Base-by-base conservation (phyloP, 2,329 filamentous ascomycete genomes). In the Cytospora schulzeri region DNA sequence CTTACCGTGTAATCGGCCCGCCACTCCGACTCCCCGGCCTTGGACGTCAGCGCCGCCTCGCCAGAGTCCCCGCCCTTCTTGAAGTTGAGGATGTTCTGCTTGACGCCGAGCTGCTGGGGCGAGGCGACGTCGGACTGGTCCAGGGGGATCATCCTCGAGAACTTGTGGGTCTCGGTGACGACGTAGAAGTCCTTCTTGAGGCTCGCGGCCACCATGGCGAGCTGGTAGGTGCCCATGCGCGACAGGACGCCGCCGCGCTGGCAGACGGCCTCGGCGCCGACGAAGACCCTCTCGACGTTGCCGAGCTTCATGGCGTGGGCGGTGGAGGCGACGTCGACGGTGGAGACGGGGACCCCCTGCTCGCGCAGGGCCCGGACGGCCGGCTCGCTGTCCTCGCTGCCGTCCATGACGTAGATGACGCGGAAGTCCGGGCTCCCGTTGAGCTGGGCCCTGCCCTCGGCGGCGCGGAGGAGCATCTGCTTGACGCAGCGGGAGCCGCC, bases 111-210 rank as follows among this genome's bases (percentile, higher is more conserved):
- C 53, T 73, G 71, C 26, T 68, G 63, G 8, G 45, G 45, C 45
- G 45, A 38, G 11, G 60, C 6, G 65, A 96, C 80, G 73, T 95
- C 91, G 65, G 89, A 87, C 77, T 97, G 92, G 68, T 89, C 88
- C 26, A 95, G 79, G 1, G 94, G 92, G 71, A 93, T 95, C 62
- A 95, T 84, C 71, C 93, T 85, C 54, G 96, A 92, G 74, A 99
- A 97, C 79, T 99, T 99, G 81, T 99, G 95, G 71, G 91, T 96
- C 80, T 99, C 95, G 1, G 91, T 91, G 6, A 95, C 93, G 22
- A 97, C 93, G 73, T 96, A 97, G 70, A 98, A 92, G 48, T 88
- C 86, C 53, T 81, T 81, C 31, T 77, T 75, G 67, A 85, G 84
- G 17, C 85, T 85, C 71, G 89, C 88, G 6, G 93, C 93, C 60